Conservation (phyloP, 2,329 filamentous ascomycete species). For the Aureobasidium sp. region DNA sequence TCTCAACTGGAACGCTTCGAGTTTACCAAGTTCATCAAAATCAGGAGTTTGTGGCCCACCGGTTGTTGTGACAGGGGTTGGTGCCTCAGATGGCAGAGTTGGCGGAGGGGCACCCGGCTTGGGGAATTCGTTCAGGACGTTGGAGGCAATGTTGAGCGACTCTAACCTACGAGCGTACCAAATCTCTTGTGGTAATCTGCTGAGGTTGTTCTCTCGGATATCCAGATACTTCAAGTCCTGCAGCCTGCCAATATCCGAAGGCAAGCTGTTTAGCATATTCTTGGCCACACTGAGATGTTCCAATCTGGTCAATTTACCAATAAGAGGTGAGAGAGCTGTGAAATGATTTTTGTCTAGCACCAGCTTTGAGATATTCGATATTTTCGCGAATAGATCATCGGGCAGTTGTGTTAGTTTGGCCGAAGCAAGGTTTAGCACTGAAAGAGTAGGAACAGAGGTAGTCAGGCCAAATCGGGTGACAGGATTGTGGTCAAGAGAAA, state of each 20-base stretch:
- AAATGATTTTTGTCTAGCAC: slow-evolving; percentile 95
- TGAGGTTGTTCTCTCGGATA: slow-evolving; percentile 87
- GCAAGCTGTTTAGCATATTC: slow-evolving; percentile 78
- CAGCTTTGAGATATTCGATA: slow-evolving; percentile 79
- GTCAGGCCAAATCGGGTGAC: slow-evolving; percentile 87
- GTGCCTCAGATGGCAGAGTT: slow-evolving; percentile 25
- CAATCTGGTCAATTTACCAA: slow-evolving; percentile 73
- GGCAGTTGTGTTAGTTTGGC: slow-evolving; percentile 83
- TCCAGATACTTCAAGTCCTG: slow-evolving; percentile 79
- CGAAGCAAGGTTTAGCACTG: slow-evolving; percentile 80
- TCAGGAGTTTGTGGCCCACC: slow-evolving; percentile 51
- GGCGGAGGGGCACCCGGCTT: slow-evolving; percentile 65
- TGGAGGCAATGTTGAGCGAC: slow-evolving; percentile 90
- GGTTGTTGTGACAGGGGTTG: slow-evolving; percentile 30
- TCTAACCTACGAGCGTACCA: slow-evolving; percentile 92
- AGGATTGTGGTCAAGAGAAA: slow-evolving; percentile 91
- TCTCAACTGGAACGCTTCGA: slow-evolving; percentile 57
- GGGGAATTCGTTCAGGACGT: slow-evolving; percentile 83
- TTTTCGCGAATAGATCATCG: slow-evolving; percentile 79
- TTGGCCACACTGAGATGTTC: slow-evolving; percentile 92
- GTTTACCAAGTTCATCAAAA: slow-evolving; percentile 66
- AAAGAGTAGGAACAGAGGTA: slow-evolving; percentile 69
- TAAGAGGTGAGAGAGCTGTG: slow-evolving; percentile 75
- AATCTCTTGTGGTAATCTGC: slow-evolving; percentile 81
- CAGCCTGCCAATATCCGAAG: slow-evolving; percentile 80